phyloP scores from a whole-genome alignment of 2,329 filamentous ascomycete species.

The Ceratocystis alfenasii region DNA sequence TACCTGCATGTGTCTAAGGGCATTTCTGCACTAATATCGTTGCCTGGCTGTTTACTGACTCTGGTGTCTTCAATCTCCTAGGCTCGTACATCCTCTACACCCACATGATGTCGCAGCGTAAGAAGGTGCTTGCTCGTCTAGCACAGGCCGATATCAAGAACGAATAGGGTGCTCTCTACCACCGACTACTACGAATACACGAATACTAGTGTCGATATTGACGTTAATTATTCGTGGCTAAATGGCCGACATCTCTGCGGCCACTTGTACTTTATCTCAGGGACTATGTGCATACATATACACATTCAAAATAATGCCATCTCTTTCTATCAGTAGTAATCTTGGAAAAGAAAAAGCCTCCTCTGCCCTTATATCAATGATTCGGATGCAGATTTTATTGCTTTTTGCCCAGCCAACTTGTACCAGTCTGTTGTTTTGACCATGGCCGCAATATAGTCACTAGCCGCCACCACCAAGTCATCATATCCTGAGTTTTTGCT shows the following conservation, averaged over 20 bases:
- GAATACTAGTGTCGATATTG: not conserved
- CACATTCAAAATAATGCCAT: too few relatives aligned
- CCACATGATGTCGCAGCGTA: constrained; percentile 86
- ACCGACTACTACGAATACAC: not conserved
- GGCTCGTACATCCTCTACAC: constrained; percentile 77
- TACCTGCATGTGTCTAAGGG: too few relatives aligned
- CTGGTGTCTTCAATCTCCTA: constrained; percentile 22
- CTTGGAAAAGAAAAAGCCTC: not conserved
- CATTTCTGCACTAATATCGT: not conserved
- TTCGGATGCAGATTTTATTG: constrained; percentile 25
- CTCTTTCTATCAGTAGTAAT: not conserved
- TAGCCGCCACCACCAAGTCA: constrained; percentile 52
- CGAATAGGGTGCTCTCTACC: constrained; percentile 11
- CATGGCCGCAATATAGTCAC: constrained; percentile 54
- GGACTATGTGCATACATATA: too few relatives aligned
- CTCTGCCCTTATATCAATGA: constrained; percentile 1
- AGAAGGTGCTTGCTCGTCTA: constrained; percentile 44
- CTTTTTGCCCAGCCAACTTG: constrained; percentile 37
- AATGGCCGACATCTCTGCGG: not conserved
- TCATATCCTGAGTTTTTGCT: constrained; percentile 62
- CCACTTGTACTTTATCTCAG: too few relatives aligned
- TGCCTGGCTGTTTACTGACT: not conserved
- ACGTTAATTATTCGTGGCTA: not conserved
- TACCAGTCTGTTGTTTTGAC: constrained; percentile 52
- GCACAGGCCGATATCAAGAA: constrained; percentile 30